Percentiles rank a stretch among this genome's conserved stretches.
phyloP scores from a whole-genome alignment of 2,329 filamentous ascomycete genomes.

The Fusarium concolor region DNA sequence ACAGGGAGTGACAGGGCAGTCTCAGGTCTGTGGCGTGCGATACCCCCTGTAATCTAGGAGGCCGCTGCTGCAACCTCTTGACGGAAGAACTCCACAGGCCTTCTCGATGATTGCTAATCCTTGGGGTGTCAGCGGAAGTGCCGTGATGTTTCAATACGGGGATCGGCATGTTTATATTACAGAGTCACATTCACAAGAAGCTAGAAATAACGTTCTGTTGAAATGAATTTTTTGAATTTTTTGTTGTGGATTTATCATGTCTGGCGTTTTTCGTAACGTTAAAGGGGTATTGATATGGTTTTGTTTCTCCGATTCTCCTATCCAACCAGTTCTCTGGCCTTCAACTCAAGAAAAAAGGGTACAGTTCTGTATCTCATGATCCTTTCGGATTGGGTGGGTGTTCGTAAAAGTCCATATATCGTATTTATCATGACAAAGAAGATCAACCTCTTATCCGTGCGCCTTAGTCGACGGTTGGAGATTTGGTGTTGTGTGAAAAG shows the following conservation, averaged over 20 bases:
- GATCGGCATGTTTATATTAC: slow-evolving; percentile 20
- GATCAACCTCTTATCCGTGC: slow-evolving; percentile 30
- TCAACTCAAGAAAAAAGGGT: slow-evolving; percentile 8
- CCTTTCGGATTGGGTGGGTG: slow-evolving; percentile 12
- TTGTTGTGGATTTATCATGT: slow-evolving; percentile 11
- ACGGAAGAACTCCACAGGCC: slow-evolving; percentile 10
- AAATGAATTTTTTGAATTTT: slow-evolving; percentile 9
- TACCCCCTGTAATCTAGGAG: slow-evolving; percentile 33
- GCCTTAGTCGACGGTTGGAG: slow-evolving; percentile 28
- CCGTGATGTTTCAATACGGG: slow-evolving; percentile 21
- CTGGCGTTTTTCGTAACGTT: slow-evolving; percentile 1
- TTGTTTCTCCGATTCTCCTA: slow-evolving; percentile 16
- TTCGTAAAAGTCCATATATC: slow-evolving; percentile 23
- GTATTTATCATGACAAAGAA: slow-evolving; percentile 30
- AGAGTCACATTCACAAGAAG: slow-evolving; percentile 8
- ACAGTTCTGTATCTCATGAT: slow-evolving; percentile 26
- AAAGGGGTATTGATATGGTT: slow-evolving; percentile 3
- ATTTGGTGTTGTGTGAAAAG: slow-evolving; percentile 5
- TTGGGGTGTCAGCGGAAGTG: slow-evolving; percentile 3
- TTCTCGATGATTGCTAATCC: slow-evolving; percentile 14
- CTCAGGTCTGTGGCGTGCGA: slow-evolving; percentile 27
- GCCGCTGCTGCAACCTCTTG: slow-evolving; percentile 23
- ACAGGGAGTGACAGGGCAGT: not conserved
- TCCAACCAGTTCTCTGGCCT: slow-evolving; percentile 6
- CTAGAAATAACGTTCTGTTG: not conserved